Evolutionary conservation across 306 rosid species (phyloP), one percentile per base, ranked within the genome.

Genomic region (Gillenia trifoliata): DNA sequence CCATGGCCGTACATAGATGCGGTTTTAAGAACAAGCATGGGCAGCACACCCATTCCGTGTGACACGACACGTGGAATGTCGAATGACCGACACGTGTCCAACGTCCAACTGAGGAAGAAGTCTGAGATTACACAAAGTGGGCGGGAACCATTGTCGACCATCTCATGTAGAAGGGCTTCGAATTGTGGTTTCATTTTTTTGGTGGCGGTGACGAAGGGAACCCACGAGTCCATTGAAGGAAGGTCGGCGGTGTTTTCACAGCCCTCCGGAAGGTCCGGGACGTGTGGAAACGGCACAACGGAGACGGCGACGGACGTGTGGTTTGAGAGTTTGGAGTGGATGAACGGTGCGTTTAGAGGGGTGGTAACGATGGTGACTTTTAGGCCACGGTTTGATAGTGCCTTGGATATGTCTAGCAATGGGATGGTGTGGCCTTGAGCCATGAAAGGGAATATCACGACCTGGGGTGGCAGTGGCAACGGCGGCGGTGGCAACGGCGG

Each of bases 361-460:
- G 82, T 77, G 55, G 79, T 77, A 43, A 82, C 34, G 38, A 82
- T 55, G 55, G 82, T 68, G 19, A 77, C 65, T 30, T 68, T 74
- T 50, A 77, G 64, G 62, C 65, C 64, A 22, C 64, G 66, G 34
- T 17, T 34, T 8, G 82, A 20, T 3, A 82, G 40, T 26, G 61
- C 72, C 55, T 55, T 77, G 17, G 85, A 49, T 33, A 82, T 54
- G 72, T 82, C 75, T 29, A 82, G 55, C 38, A 77, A 64, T 54
- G 85, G 85, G 17, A 82, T 64, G 17, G 82, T 73, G 60, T 77
- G 85, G 61, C 85, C 82, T 50, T 77, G 76, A 29, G 82, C 79
- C 82, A 77, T 77, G 73, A 34, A 69, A 6, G 85, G 85, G 47
- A 82, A 82, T 17, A 82, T 54, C 5, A 77, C 73, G 1, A 73